Conservation (phyloP, 371 early-diverging fungal genomes). For the Actinomortierella wolfii region DNA sequence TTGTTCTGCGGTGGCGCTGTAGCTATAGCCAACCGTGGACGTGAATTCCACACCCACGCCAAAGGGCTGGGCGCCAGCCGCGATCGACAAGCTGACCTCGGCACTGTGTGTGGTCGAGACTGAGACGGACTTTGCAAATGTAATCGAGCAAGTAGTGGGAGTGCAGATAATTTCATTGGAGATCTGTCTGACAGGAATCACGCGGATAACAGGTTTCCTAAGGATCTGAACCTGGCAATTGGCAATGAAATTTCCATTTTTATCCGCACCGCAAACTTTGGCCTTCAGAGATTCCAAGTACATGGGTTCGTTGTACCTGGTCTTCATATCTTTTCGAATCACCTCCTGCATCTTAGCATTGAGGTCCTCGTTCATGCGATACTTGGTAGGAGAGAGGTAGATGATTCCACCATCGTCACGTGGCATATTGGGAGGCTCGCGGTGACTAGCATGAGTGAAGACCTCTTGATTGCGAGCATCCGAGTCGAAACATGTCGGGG, state of each 20-base stretch:
- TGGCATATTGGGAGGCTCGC: too few relatives aligned
- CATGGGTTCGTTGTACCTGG: neutral
- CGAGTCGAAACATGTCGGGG: too few relatives aligned
- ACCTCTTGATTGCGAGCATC: too few relatives aligned
- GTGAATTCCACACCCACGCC: neutral
- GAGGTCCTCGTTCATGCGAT: slow-evolving; percentile 5
- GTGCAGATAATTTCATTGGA: neutral
- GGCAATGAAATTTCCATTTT: too few relatives aligned
- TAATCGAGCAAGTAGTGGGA: neutral
- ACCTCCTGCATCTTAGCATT: slow-evolving; percentile 2
- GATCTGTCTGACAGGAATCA: neutral
- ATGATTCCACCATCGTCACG: slow-evolving; percentile 1
- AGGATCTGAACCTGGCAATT: slow-evolving; percentile 1
- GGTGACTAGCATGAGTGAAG: neutral
- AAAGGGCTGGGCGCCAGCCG: slow-evolving; percentile 1
- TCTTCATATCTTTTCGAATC: slow-evolving; percentile 3
- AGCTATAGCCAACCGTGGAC: neutral
- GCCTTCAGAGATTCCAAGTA: slow-evolving; percentile 1
- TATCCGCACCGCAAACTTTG: neutral
- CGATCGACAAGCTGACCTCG: neutral
- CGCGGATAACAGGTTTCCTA: neutral
- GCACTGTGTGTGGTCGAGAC: slow-evolving; percentile 4
- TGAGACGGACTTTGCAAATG: neutral
- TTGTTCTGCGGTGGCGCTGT: neutral
- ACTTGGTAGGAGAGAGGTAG: slow-evolving; percentile 2